Conservation (phyloP, 371 early-diverging fungal species). For the Lichtheimia hyalospora region DNA sequence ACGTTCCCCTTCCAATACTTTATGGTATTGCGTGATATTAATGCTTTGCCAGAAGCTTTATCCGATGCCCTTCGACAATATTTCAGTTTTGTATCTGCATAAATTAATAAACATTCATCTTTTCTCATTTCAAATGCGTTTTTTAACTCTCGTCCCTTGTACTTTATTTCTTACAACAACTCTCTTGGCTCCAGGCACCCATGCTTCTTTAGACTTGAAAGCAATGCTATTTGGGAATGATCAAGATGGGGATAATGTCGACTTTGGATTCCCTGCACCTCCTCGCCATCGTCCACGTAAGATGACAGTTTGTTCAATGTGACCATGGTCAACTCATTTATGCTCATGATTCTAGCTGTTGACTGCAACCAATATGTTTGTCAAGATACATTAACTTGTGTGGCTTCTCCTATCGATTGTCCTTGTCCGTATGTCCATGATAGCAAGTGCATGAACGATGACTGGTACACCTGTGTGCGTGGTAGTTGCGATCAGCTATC, state of each 20-base stretch:
- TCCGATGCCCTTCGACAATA: slow-evolving; percentile 94
- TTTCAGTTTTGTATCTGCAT: slow-evolving; percentile 64
- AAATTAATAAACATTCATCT: background rate
- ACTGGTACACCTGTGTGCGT: slow-evolving; percentile 5
- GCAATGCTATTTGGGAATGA: slow-evolving; percentile 3
- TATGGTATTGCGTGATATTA: slow-evolving; percentile 87
- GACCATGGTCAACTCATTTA: slow-evolving; percentile 1
- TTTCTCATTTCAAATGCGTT: background rate
- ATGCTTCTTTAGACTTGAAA: slow-evolving; percentile 1
- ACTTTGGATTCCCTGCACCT: background rate
- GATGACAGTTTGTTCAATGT: background rate
- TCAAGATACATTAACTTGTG: slow-evolving; percentile 1
- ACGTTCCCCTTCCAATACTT: slow-evolving; percentile 98
- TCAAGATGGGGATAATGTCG: background rate
- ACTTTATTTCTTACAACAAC: no score
- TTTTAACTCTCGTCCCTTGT: no score
- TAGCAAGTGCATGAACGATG: slow-evolving; percentile 4
- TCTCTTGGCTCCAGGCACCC: background rate
- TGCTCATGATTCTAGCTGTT: background rate
- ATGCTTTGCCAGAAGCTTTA: slow-evolving; percentile 85
- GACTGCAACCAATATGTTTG: background rate
- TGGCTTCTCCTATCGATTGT: background rate
- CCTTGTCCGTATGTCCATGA: background rate
- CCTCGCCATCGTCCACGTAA: background rate
- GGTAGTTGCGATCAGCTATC: background rate